Base-by-base conservation (phyloP, 495 filamentous ascomycete genomes). In the Tuber indicum region DNA sequence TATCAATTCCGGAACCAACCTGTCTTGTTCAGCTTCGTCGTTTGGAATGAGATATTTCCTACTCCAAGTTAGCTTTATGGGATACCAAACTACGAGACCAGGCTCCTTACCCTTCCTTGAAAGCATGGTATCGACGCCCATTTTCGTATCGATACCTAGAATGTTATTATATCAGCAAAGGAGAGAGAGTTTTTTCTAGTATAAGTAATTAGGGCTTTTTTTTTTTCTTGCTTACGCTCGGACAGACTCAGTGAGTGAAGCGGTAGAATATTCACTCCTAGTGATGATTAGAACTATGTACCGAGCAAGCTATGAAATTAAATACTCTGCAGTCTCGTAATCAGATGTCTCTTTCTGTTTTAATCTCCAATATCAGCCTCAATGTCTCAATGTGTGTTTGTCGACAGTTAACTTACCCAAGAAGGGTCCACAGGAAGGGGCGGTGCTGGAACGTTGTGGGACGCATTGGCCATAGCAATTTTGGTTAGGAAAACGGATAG, bases 11-110 rank as follows among this genome's bases (percentile, higher is more conserved):
- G 12, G 4, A 14, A 43, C 49, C 41, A 39, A 76, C 77, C 80
- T 77, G 2, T 80, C 78, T 47, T 81, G 78, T 47, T 82, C 80
- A 7, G 75, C 23, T 72, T 82, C 87, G 75, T 90, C 88, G 78
- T 89, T 89, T 8, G 89, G 89, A 70, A 90, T 83, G 0, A 85
- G 79, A 76, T 91, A 90, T 62, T 84, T 81, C 17, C 89, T 80
- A 23, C 36, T 10, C 1, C 73, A 44, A 7, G 26, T 43, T 62
- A 72, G 41, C 43, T 32, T 45, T 4, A 32, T 36, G 0, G 5
- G 43, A 32, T 9, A 39, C 21, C 21, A 70, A 26, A 42, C 43
- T 16, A 16, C 12, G 42, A 42, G 44, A 10, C n/a, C 17, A 70
- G 4, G 72, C 44, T 14, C 23, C 77, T 8, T 66, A 80, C 78